Base-by-base conservation (phyloP, 2,329 filamentous ascomycete genomes). In the Xenosphaeropsis pyriputrescens region DNA sequence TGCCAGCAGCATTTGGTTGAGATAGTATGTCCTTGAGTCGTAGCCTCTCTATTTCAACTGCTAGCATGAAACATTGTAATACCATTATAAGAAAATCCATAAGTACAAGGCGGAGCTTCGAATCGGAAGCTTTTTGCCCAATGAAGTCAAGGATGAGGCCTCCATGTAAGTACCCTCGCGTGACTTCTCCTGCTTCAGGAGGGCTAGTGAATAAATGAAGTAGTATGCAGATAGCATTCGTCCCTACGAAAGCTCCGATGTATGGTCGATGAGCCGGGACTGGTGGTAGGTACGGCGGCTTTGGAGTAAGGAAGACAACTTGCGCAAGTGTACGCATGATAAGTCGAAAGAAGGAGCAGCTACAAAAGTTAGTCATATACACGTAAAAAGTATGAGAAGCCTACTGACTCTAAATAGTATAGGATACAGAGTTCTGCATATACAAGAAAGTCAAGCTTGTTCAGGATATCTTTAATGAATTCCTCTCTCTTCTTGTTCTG, bases 401-500 rank as follows among this genome's bases (percentile, higher is more conserved):
- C 32, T n/a, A 53, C 68, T 39, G 62, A 81, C 76, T 82, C 77
- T 69, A 81, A 74, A 54, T 80, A 81, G 53, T 82, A 82, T 47
- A 81, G 48, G 32, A 69, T 65, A 49, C 72, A 76, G 40, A 81
- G 60, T 59, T 81, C 74, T 31, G 68, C 70, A 53, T 75, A 77
- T 35, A 79, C 68, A 34, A 79, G 50, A 48, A 70, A 67, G 58
- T 82, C 76, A 41, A 81, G 60, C 43, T 66, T 72, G 49, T 64
- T 62, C 47, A 76, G 68, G 42, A 81, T 61, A 46, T 75, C 67
- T 31, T 64, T 70, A 47, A 78, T 57, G 51, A 79, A 75, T 44
- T 71, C 54, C 35, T 49, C 42, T 43, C 53, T 57, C 62, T 77
- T 78, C 56, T 68, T 75, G 40, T 59, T 51, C 41, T 51, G 67